These are phyloP conservation scores for Beauveria brongniartii DNA, from an alignment of 2,329 filamentous ascomycete species.

Conservation along the genomic window DNA sequence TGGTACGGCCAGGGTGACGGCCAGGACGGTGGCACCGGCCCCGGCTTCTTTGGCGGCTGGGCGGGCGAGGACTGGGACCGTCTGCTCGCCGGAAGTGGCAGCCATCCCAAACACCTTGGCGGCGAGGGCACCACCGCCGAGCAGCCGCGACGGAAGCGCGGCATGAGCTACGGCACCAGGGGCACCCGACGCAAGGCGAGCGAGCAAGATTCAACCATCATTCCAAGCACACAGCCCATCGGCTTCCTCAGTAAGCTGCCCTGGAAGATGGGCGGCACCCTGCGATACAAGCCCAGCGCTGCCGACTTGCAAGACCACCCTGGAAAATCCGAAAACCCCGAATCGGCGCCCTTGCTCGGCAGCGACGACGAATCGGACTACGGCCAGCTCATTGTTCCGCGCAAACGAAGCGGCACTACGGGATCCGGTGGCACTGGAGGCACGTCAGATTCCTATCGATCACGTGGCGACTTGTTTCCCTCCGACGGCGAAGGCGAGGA, in stretches of 20 bases:
- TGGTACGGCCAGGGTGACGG: conserved; percentile 64
- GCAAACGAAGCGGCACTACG: conserved; percentile 66
- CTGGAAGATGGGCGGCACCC: conserved; percentile 72
- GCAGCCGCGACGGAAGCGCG: conserved; percentile 65
- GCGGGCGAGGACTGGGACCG: conserved; percentile 79
- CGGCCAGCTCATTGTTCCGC: conserved; percentile 23
- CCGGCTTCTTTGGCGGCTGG: conserved; percentile 63
- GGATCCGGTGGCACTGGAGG: conserved; percentile 74
- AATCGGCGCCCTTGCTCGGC: conserved; percentile 62
- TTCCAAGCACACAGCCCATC: conserved; percentile 76
- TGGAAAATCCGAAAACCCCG: conserved; percentile 42
- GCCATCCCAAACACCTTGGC: conserved; percentile 27
- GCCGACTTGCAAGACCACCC: conserved; percentile 87
- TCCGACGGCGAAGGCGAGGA: conserved; percentile 82
- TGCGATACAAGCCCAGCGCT: conserved; percentile 84
- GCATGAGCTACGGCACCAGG: conserved; percentile 84
- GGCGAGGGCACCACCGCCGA: conserved; percentile 34
- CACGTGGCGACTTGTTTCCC: conserved; percentile 81
- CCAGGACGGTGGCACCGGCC: conserved; percentile 22
- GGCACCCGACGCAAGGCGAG: conserved; percentile 40
- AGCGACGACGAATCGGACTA: conserved; percentile 23
- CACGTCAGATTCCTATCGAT: conserved; percentile 79
- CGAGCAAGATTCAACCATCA: conserved; percentile 77
- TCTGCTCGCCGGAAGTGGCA: conserved; percentile 62
- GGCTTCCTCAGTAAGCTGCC: conserved; percentile 79